These are phyloP conservation scores for Peniophora sp. DNA, from an alignment of 1,284 basidiomycete species.

Conservation along the genomic window DNA sequence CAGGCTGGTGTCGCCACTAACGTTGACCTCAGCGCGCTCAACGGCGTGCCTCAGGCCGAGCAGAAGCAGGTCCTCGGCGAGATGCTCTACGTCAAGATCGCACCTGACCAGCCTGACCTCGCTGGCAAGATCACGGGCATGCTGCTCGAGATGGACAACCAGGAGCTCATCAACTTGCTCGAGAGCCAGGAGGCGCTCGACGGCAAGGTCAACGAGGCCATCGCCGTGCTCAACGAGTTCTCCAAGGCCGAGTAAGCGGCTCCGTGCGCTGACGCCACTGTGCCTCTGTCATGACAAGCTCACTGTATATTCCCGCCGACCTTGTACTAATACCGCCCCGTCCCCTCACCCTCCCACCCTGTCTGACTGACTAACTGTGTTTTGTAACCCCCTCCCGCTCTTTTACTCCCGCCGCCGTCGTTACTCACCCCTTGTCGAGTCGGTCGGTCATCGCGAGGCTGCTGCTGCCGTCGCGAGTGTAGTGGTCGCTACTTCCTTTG, in stretches of 20 bases:
- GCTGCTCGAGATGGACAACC: conserved; percentile 96
- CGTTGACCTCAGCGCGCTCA: conserved; percentile 53
- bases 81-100: conserved; percentile 86
- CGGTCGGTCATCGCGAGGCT: conserved; percentile 18
- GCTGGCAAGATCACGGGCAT: conserved; percentile 98
- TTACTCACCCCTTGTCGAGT: conserved; percentile 13
- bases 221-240: conserved; percentile 75
- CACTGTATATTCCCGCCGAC: conserved; percentile 17
- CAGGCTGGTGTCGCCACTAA: conserved; percentile 33
- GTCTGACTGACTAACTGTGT: too few species aligned
- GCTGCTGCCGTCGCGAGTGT: conserved; percentile 27
- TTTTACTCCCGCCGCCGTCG: conserved; percentile 8
- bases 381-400: not conserved
- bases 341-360: conserved; percentile 3
- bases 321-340: conserved; percentile 10
- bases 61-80: conserved; percentile 98
- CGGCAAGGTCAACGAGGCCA: conserved; percentile 85
- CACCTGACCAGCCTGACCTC: conserved; percentile 75
- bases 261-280: not conserved
- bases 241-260: conserved; percentile 36
- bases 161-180: conserved; percentile 81
- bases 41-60: conserved; percentile 73
- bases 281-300: not conserved
- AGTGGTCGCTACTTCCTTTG: conserved; percentile 50
- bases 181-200: conserved; percentile 76